Percentiles rank a stretch among this genome's conserved stretches.
Evolutionary conservation across 768 basidiomycete species (phyloP).

Genomic region (Mycena kentingensis): DNA sequence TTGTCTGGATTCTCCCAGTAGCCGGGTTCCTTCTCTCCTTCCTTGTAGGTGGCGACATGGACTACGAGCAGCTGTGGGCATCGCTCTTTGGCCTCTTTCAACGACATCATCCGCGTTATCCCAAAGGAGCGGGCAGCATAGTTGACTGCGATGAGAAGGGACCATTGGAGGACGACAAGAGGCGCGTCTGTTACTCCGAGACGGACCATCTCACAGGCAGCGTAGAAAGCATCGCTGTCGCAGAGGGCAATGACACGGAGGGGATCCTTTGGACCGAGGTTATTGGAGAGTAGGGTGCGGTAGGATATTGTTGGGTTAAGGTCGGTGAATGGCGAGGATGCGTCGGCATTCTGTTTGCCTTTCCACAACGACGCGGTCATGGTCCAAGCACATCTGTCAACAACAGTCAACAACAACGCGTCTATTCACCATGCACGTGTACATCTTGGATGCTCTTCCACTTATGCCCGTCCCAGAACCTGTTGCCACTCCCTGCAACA

Average conservation of each 20-base stretch:
- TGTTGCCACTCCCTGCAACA: conserved; percentile 18
- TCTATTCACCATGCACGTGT: background rate
- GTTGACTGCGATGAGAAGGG: conserved; percentile 89
- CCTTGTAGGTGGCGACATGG: conserved; percentile 94
- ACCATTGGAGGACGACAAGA: conserved; percentile 87
- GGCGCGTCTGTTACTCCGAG: conserved; percentile 67
- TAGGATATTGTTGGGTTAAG: conserved; percentile 74
- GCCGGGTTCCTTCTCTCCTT: conserved; percentile 82
- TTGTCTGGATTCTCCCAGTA: conserved; percentile 93
- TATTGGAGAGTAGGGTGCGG: conserved; percentile 70
- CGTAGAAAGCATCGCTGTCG: conserved; percentile 87
- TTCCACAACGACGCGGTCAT: conserved; percentile 52
- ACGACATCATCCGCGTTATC: conserved; percentile 87
- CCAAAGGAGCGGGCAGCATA: conserved; percentile 93
- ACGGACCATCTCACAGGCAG: conserved; percentile 83
- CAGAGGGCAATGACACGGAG: conserved; percentile 86
- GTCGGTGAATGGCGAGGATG: conserved; percentile 53
- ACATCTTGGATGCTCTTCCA: conserved; percentile 7
- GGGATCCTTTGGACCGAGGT: conserved; percentile 44
- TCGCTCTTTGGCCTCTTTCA: conserved; percentile 78
- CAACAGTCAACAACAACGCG: background rate
- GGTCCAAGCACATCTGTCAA: no score
- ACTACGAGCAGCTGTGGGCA: conserved; percentile 85
- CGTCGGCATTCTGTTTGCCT: conserved; percentile 54
- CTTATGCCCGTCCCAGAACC: background rate